Base-by-base conservation (phyloP, 495 filamentous ascomycete genomes). In the Achaetomiella virescens region DNA sequence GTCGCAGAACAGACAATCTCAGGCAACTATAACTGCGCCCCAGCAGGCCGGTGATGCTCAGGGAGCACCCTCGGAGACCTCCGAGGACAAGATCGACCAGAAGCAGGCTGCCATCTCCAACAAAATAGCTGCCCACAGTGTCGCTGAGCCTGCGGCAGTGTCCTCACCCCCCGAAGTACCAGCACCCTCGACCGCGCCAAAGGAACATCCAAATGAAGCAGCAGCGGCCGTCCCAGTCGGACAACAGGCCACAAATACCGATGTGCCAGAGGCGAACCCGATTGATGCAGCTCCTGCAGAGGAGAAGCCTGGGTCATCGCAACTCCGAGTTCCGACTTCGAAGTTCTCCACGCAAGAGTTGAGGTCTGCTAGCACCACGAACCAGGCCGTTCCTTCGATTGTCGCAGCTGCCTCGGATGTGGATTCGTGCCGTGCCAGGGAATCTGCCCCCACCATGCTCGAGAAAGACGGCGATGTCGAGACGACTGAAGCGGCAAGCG, bases 331-430 rank as follows among this genome's bases (percentile, higher is more conserved):
- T 31, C 76, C 76, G 4, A 60, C 68, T 40, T 81, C 79, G 17
- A 81, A 74, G 51, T 78, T 79, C 54, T 79, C 78, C 35, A 72
- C 72, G 12, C 72, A 71, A 40, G 69, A 78, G 43, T 38, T 38
- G 21, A 64, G 58, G 17, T 57, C 57, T 3, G 38, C 45, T 3
- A 53, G 36, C 31, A n/a, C 56, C 10, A n/a, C 48, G 5, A 37
- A 21, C 52, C 44, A 38, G 27, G 21, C 43, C 9, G 42, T 64
- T 18, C 62, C 66, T 2, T 40, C 55, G 4, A 61, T 60, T 18
- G 43, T 62, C 33, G 49, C 61, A 12, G 22, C 35, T 15, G 6
- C 45, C 11, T 10, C 40, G 15, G 38, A 40, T 43, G 45, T 37
- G 14, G 54, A 49, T 42, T 52, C 49, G 37, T 27, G 18, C 18